Evolutionary conservation across 1,284 basidiomycete species (phyloP).

Genomic region (Hemileia vastatrix): DNA sequence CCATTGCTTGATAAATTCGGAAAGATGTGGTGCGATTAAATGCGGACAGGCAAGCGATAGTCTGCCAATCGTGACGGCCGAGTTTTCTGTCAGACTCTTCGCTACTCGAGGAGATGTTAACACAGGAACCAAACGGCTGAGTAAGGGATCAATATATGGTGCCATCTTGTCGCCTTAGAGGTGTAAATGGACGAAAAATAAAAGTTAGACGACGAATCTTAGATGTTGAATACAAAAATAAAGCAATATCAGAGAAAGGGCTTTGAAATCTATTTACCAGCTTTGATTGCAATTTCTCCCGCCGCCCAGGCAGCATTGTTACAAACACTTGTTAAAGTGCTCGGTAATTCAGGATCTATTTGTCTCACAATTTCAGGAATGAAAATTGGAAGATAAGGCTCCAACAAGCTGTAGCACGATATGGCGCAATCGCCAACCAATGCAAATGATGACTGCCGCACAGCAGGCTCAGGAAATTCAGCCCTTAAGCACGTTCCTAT

Average conservation of each 20-base stretch:
- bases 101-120: constrained; percentile 81
- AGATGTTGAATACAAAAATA: constrained; percentile 10
- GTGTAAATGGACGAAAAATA: constrained; percentile 36
- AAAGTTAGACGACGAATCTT: constrained; percentile 26
- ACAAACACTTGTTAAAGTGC: constrained; percentile 88
- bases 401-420: constrained; percentile 76
- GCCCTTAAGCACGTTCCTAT: constrained; percentile 15
- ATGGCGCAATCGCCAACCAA: constrained; percentile 96
- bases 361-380: constrained; percentile 84
- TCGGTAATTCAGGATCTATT: constrained; percentile 77
- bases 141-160: constrained; percentile 76
- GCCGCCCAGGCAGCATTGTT: constrained; percentile 99
- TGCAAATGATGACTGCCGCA: constrained; percentile 92
- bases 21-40: constrained; percentile 77
- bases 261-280: constrained; percentile 13
- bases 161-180: constrained; percentile 72
- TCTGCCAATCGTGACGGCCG: constrained; percentile 96
- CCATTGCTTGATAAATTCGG: constrained; percentile 89
- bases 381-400: constrained; percentile 71
- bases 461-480: constrained; percentile 66
- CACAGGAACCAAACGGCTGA: constrained; percentile 82
- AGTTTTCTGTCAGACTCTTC: constrained; percentile 90
- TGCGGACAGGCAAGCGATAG: constrained; percentile 84
- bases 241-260: constrained; percentile 67
- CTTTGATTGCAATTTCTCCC: constrained; percentile 70